Evolutionary conservation across 352 stramenopile genomes (phyloP).

Genomic region (Globisporangium camurandrum): DNA sequence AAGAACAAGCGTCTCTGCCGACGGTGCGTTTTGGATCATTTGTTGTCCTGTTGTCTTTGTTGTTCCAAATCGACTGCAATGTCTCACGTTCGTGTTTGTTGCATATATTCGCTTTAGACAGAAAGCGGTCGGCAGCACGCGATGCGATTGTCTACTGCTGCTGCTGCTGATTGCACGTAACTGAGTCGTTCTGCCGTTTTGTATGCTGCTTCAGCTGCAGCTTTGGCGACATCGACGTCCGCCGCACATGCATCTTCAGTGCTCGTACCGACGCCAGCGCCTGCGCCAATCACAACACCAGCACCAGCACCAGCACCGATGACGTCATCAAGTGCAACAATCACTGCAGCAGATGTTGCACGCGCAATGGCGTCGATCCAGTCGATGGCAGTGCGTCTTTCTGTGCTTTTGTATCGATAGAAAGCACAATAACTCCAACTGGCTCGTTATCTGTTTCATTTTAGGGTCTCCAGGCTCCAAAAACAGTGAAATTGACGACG

Average conservation of each 20-base stretch:
- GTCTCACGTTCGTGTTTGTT: no score
- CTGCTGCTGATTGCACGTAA: no score
- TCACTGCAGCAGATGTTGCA: slow-evolving; percentile 81
- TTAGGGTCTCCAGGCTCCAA: slow-evolving; percentile 34
- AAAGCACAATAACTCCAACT: neutral
- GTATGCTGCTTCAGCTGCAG: neutral
- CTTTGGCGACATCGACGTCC: neutral
- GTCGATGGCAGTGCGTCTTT: slow-evolving; percentile 31
- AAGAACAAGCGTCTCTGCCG: no score
- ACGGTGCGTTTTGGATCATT: no score
- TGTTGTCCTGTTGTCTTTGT: no score
- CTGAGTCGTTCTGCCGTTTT: no score
- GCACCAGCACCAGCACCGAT: no score
- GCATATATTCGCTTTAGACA: no score
- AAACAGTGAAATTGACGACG: slow-evolving; percentile 52
- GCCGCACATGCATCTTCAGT: slow-evolving; percentile 12
- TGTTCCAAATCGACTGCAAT: no score
- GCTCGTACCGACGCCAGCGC: slow-evolving; percentile 11
- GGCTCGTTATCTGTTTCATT: neutral
- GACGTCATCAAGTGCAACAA: slow-evolving; percentile 11
- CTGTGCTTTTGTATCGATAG: neutral
- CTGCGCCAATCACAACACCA: neutral
- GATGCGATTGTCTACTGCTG: no score
- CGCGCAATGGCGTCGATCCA: slow-evolving; percentile 82
- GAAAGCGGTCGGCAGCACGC: no score